Percentiles rank a stretch among this genome's conserved stretches.
Evolutionary conservation across 2,329 filamentous ascomycete species (phyloP).

Genomic region (Neofusicoccum parvum): DNA sequence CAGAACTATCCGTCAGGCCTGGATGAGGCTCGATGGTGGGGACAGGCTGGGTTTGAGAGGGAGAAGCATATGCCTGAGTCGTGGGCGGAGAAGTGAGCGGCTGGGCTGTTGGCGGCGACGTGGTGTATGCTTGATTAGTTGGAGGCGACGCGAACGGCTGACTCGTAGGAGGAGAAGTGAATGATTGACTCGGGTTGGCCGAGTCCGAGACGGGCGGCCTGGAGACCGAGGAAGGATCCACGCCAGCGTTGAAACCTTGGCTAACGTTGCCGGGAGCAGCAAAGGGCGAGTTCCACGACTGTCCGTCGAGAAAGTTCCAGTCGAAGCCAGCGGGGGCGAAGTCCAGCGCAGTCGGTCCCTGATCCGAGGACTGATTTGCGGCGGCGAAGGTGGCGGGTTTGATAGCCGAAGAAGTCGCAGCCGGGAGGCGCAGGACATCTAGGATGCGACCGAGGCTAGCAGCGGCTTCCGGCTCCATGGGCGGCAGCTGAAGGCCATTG

Average conservation of each 20-base stretch:
- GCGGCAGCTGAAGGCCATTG: constrained; percentile 20
- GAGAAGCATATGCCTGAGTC: constrained; percentile 3
- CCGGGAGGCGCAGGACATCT: constrained; percentile 18
- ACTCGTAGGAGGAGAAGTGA: constrained; percentile 3
- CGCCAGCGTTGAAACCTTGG: constrained; percentile 11
- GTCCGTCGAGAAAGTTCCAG: constrained; percentile 20
- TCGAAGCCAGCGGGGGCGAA: constrained; percentile 21
- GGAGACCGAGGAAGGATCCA: constrained; percentile 8
- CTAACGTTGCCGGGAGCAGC: not conserved
- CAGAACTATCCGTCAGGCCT: constrained; percentile 12
- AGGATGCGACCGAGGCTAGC: constrained; percentile 14
- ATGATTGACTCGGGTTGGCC: not conserved
- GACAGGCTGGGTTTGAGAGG: constrained; percentile 8
- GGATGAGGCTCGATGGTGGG: constrained; percentile 13
- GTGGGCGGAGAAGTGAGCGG: constrained; percentile 6
- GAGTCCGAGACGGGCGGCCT: constrained; percentile 10
- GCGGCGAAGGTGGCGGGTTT: constrained; percentile 2
- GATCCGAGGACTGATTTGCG: constrained; percentile 1
- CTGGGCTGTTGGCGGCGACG: not conserved
- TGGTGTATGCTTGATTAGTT: constrained; percentile 6
- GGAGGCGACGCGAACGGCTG: constrained; percentile 3
- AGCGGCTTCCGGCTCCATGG: constrained; percentile 15
- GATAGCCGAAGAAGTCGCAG: constrained; percentile 12
- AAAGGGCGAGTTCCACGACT: constrained; percentile 9
- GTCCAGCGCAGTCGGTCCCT: constrained; percentile 10